These are phyloP conservation scores for Myxozyma lipomycoides DNA, from an alignment of 805 yeast genomes.

Conservation along the genomic window DNA sequence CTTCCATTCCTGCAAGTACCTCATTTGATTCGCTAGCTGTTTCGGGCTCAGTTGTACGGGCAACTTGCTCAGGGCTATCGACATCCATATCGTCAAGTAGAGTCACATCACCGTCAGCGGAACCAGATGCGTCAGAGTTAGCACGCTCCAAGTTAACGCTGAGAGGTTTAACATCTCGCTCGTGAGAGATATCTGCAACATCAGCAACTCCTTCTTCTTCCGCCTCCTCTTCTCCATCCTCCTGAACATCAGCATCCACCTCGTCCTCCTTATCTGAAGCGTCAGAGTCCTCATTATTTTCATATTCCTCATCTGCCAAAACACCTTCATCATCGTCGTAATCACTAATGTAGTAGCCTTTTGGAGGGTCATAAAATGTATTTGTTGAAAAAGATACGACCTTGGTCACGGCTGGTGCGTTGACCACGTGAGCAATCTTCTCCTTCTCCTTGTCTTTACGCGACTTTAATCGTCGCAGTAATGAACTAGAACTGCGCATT, in stretches of 20 bases:
- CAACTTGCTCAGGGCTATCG: too few relatives aligned
- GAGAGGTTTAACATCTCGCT: too few relatives aligned
- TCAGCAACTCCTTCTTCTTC: background rate
- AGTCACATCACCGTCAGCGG: conserved; percentile 7
- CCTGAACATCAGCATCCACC: conserved; percentile 1
- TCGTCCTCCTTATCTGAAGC: conserved; percentile 7
- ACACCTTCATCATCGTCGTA: conserved; percentile 20
- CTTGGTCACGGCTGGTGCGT: conserved; percentile 2
- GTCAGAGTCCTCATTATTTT: conserved; percentile 1
- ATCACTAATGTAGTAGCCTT: conserved; percentile 17
- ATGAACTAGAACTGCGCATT: background rate
- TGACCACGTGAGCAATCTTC: background rate
- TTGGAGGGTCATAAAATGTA: conserved; percentile 24
- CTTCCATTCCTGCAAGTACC: too few relatives aligned
- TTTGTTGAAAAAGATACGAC: conserved; percentile 17
- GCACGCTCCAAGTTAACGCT: too few relatives aligned
- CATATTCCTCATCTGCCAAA: conserved; percentile 19
- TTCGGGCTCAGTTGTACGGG: background rate
- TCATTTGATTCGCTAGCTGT: background rate
- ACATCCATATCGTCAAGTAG: conserved; percentile 11
- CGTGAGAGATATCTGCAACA: background rate
- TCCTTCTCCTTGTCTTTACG: background rate
- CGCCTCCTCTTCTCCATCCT: background rate
- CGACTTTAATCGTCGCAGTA: background rate
- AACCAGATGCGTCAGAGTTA: background rate